Base-by-base conservation (phyloP, 176 grass and related monocot genomes). In the Aegilops sharonensis region DNA sequence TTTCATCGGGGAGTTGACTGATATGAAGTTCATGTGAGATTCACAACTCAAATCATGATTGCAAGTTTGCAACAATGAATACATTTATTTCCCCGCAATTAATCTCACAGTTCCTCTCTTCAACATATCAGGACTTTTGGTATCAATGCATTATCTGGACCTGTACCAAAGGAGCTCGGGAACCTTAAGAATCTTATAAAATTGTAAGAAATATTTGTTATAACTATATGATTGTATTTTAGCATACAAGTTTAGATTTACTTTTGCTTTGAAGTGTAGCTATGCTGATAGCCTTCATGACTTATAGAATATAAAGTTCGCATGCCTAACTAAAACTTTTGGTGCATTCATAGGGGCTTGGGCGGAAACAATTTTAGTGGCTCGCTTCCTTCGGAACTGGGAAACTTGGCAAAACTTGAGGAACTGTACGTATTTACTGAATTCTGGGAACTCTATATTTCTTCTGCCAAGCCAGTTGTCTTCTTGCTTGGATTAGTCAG, bases 101-200 rank as follows among this genome's bases (percentile, higher is more conserved):
- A 70, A 6, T 70, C 68, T 70, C 34, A 39, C 34, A 39, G 6
- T 39, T 70, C 10, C 34, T 70, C 9, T 21, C 68, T 70, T 70
- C 3, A 70, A 70, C 68, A 70, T 70, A n/a, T 36, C 77, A 98
- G 95, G 77, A 42, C 64, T 48, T 64, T 98, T 2, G 93, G 91
- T 4, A 84, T 78, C 85, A 98, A 98, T 89, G 91, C 87, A 9
- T 92, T 98, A 79, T 98, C 95, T 37, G 93, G 95, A 83, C 89
- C 93, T 84, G 7, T 98, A 43, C 95, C 93, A 31, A 97, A 94
- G 87, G 95, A 93, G 77, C 85, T 98, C 32, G 95, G 95, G 25
- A 92, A 93, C 40, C 95, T 95, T 85, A 23, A 56, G 47, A 89
- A 93, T 15, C 89, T 95, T 17, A 7, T 37, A 68, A 75, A 66